These are phyloP conservation scores for Chlamydomonas schloesseri DNA, from an alignment of 139 green algal species.

Conservation along the genomic window DNA sequence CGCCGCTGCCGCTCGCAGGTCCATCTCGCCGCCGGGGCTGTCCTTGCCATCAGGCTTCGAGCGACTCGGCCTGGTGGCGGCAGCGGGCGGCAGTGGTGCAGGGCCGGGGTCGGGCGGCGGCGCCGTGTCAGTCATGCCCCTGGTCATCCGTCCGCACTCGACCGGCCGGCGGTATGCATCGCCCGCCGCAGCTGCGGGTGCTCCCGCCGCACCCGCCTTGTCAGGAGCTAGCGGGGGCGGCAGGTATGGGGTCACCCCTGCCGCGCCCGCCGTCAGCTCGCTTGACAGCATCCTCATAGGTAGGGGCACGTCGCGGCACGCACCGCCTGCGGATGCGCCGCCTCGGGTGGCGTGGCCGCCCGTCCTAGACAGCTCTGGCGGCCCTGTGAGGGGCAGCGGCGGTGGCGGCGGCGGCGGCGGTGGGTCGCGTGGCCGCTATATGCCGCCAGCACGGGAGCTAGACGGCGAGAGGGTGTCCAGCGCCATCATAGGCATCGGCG, in stretches of 20 bases:
- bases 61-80: too few species aligned
- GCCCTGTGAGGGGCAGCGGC: neutral
- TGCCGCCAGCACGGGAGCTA: neutral
- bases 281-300: too few species aligned
- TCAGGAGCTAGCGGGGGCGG: neutral
- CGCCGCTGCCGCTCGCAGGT: too few species aligned
- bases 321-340: neutral
- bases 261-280: neutral
- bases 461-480: too few species aligned
- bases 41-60: too few species aligned
- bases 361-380: too few species aligned
- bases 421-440: conserved; percentile 6
- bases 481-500: neutral
- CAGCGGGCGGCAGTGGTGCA: neutral
- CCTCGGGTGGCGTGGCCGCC: neutral
- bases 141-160: neutral
- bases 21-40: too few species aligned
- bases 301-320: neutral
- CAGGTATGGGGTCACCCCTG: neutral
- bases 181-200: neutral
- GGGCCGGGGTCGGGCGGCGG: neutral
- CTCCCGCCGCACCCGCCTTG: neutral
- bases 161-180: conserved; percentile 6
- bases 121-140: neutral
- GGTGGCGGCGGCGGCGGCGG: neutral